Evolutionary conservation across 331 rosid genomes (phyloP).

Genomic region (Stylosanthes scabra): DNA sequence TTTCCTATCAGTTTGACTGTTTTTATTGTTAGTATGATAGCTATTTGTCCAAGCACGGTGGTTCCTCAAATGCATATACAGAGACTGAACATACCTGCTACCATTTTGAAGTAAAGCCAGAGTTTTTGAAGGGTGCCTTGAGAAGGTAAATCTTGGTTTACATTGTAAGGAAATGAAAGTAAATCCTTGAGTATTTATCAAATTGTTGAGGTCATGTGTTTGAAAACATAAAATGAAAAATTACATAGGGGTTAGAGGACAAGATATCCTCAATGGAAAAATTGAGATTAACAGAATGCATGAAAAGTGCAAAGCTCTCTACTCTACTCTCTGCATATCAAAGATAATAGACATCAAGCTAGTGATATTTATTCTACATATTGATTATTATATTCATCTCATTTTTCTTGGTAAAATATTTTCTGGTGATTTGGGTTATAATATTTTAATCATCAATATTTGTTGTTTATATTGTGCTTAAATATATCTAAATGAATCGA

Average conservation of each 20-base stretch:
- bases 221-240: constrained; percentile 13
- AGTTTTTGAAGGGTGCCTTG: constrained; percentile 89
- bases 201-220: background rate
- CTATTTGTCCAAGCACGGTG: constrained; percentile 98
- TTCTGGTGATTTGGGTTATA: constrained; percentile 12
- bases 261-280: no score
- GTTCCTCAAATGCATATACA: constrained; percentile 94
- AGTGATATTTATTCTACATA: constrained; percentile 4
- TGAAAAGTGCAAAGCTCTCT: no score
- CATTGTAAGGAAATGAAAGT: constrained; percentile 2
- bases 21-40: constrained; percentile 80
- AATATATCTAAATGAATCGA: constrained; percentile 1
- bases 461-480: constrained; percentile 23
- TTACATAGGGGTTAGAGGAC: no score
- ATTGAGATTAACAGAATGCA: no score
- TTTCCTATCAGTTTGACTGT: constrained; percentile 48
- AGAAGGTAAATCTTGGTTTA: constrained; percentile 64
- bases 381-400: constrained; percentile 12
- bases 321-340: no score
- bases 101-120: constrained; percentile 93
- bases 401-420: background rate
- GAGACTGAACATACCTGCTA: constrained; percentile 89
- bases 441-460: constrained; percentile 15
- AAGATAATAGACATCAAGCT: constrained; percentile 9
- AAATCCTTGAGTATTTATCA: constrained; percentile 3